These are phyloP conservation scores for Heliocybe sulcata DNA, from an alignment of 1,284 basidiomycete genomes.

Conservation along the genomic window DNA sequence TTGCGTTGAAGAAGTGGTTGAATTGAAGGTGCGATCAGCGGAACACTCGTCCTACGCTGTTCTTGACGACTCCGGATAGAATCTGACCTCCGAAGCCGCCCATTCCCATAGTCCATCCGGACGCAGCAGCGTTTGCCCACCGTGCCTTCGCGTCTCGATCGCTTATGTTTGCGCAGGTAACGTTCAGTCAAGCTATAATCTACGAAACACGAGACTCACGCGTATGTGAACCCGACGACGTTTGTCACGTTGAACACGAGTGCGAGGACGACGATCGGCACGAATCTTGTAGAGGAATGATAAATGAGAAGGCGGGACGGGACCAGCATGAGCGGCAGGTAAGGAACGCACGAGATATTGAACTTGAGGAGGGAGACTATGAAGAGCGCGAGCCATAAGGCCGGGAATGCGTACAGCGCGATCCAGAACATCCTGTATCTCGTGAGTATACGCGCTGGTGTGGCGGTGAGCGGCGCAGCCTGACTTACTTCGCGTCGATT, in stretches of 20 bases:
- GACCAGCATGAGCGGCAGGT: conserved; percentile 1
- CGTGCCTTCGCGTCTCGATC: conserved; percentile 84
- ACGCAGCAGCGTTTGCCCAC: conserved; percentile 66
- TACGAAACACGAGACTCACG: conserved; percentile 37
- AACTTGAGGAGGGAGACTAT: conserved; percentile 87
- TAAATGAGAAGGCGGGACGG: conserved; percentile 4
- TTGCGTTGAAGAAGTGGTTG: background rate
- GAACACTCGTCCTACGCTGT: conserved; percentile 73
- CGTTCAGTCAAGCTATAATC: conserved; percentile 3
- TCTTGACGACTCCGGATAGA: conserved; percentile 72
- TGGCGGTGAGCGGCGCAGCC: conserved; percentile 18
- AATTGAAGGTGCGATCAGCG: background rate
- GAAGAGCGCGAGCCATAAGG: conserved; percentile 79
- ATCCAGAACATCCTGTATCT: conserved; percentile 84
- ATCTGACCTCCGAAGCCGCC: conserved; percentile 77
- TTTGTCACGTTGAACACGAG: conserved; percentile 91
- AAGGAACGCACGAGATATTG: conserved; percentile 63
- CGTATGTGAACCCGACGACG: conserved; percentile 88
- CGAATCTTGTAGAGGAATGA: conserved; percentile 42
- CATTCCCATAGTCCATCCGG: conserved; percentile 56
- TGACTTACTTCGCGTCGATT: conserved; percentile 87
- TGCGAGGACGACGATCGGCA: conserved; percentile 84
- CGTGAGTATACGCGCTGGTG: conserved; percentile 7
- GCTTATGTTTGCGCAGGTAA: conserved; percentile 30
- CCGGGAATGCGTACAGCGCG: conserved; percentile 85